A percentile compares a stretch with the other conserved stretches of the same genome.
Evolutionary conservation across 1,284 basidiomycete species (phyloP).

Genomic region (Boletus semigastroideus): DNA sequence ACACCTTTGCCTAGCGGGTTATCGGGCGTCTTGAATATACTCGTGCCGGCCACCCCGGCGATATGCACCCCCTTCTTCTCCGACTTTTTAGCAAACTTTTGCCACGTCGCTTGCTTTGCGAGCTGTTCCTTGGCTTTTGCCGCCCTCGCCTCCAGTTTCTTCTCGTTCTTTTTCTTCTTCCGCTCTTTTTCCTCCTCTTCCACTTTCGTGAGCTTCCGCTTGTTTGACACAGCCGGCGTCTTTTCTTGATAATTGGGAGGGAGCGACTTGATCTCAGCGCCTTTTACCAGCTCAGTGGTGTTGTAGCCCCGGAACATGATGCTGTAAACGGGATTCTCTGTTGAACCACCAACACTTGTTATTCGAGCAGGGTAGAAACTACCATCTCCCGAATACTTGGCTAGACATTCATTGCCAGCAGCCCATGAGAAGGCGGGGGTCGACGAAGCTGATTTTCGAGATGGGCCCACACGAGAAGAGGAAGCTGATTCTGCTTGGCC

Average conservation of each 20-base stretch:
- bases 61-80: conserved; percentile 94
- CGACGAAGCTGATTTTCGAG: conserved; percentile 51
- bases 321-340: conserved; percentile 85
- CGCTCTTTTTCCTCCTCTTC: conserved; percentile 88
- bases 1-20: conserved; percentile 87
- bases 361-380: conserved; percentile 92
- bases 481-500: conserved; percentile 61
- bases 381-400: conserved; percentile 89
- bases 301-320: conserved; percentile 96
- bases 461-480: conserved; percentile 57
- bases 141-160: conserved; percentile 85
- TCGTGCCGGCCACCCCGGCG: conserved; percentile 83
- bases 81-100: conserved; percentile 96
- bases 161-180: conserved; percentile 97
- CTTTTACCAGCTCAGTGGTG: conserved; percentile 86
- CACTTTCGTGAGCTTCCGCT: conserved; percentile 76
- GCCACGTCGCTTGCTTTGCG: conserved; percentile 90
- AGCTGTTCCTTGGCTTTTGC: conserved; percentile 89
- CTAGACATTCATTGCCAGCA: conserved; percentile 92
- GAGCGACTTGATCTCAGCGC: conserved; percentile 69
- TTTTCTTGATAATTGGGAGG: conserved; percentile 53
- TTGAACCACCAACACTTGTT: conserved; percentile 82
- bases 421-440: conserved; percentile 56
- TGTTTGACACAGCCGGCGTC: conserved; percentile 46
- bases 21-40: conserved; percentile 96